Percentiles rank a stretch among this genome's conserved stretches.
Evolutionary conservation across 164 flowering plant species (phyloP).

Genomic region (Piper betle): DNA sequence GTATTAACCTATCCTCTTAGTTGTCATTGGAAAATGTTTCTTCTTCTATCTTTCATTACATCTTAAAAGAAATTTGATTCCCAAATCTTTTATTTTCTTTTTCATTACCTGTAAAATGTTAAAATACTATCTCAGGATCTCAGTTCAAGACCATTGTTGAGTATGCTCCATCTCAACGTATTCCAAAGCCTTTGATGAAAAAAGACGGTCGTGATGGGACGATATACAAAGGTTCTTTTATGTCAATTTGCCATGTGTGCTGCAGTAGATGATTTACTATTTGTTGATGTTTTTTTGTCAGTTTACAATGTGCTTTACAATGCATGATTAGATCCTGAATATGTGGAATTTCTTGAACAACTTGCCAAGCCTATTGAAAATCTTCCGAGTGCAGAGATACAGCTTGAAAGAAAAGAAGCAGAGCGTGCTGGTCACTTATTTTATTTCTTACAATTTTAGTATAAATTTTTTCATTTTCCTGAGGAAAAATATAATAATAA

Average conservation of each 20-base stretch:
- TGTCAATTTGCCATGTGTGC: neutral
- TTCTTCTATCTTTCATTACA: neutral
- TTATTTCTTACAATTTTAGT: neutral
- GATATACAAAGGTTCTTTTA: slow-evolving; percentile 47
- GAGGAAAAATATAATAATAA: no score
- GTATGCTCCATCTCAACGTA: slow-evolving; percentile 90
- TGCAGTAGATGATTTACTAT: neutral
- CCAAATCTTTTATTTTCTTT: no score
- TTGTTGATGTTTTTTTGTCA: slow-evolving; percentile 3
- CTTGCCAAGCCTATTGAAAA: slow-evolving; percentile 80
- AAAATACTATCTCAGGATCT: slow-evolving; percentile 27
- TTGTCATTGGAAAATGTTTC: neutral
- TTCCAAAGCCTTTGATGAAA: slow-evolving; percentile 55
- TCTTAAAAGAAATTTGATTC: no score
- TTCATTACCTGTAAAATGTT: no score
- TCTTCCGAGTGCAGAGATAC: slow-evolving; percentile 95
- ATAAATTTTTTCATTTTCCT: no score
- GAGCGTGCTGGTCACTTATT: slow-evolving; percentile 61
- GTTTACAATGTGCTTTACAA: slow-evolving; percentile 16
- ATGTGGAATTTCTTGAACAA: slow-evolving; percentile 76
- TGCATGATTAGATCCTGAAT: slow-evolving; percentile 65
- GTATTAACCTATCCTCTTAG: no score
- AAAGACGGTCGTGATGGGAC: slow-evolving; percentile 93
- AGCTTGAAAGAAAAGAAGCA: slow-evolving; percentile 82
- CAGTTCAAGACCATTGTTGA: slow-evolving; percentile 71